Evolutionary conservation across 176 grass and related monocot genomes (phyloP).

Genomic region (Tillandsia leiboldiana): DNA sequence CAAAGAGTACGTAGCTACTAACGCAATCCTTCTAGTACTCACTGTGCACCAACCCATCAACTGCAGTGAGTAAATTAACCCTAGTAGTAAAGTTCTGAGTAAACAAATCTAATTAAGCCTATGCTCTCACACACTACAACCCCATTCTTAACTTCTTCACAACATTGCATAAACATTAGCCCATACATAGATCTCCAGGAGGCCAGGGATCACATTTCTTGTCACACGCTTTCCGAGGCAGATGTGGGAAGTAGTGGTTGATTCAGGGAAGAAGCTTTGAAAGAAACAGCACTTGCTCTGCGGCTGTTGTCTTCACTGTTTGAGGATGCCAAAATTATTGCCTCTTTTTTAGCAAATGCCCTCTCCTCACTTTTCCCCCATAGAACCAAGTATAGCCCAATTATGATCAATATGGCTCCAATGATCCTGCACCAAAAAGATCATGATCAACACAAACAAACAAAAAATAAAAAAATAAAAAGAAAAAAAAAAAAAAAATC

Average conservation of each 20-base stretch:
- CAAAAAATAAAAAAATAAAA: not conserved
- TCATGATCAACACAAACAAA: not conserved
- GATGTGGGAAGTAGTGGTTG: slow-evolving; percentile 76
- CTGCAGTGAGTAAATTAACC: not conserved
- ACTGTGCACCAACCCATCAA: no score
- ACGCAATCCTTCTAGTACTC: not conserved
- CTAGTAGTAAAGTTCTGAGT: not conserved
- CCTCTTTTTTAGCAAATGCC: slow-evolving; percentile 36
- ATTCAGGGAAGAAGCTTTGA: slow-evolving; percentile 34
- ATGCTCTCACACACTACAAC: not conserved
- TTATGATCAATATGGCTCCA: slow-evolving; percentile 73
- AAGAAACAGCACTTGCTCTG: slow-evolving; percentile 7
- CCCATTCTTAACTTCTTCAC: not conserved
- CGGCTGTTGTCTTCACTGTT: slow-evolving; percentile 4
- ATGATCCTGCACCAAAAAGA: slow-evolving; percentile 36
- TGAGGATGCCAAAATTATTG: not conserved
- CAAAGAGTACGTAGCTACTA: not conserved
- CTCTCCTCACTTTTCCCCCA: slow-evolving; percentile 91
- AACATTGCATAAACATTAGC: slow-evolving; percentile 2
- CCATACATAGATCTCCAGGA: not conserved
- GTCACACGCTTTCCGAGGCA: slow-evolving; percentile 51
- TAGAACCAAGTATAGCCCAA: slow-evolving; percentile 77
- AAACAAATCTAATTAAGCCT: not conserved
- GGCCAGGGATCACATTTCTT: not conserved
- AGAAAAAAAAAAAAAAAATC: not conserved